Evolutionary conservation across 345 rosid genomes (phyloP).

Genomic region (Brassica juncea): DNA sequence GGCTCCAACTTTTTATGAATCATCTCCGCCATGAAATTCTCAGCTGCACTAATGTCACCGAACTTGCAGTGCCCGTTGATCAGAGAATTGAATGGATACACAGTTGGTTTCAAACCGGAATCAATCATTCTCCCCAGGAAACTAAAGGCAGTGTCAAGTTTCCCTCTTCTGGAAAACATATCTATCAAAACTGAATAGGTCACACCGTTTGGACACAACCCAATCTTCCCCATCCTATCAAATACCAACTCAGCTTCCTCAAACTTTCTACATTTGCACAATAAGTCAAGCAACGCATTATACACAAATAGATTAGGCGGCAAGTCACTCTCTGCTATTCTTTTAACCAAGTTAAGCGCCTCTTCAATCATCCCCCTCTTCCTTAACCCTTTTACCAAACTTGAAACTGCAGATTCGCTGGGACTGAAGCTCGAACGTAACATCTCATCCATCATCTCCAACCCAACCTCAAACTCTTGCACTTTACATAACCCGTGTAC

Average conservation of each 20-base stretch:
- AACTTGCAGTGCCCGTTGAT: constrained; percentile 76
- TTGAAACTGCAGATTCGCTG: constrained; percentile 43
- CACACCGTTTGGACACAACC: constrained; percentile 57
- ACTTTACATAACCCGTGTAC: constrained; percentile 71
- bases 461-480: constrained; percentile 57
- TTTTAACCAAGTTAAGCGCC: constrained; percentile 61
- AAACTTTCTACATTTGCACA: constrained; percentile 62
- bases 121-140: constrained; percentile 58
- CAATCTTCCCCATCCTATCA: constrained; percentile 51
- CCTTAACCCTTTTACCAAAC: constrained; percentile 71
- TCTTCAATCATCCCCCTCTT: constrained; percentile 56
- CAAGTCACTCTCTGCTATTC: constrained; percentile 48
- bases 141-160: constrained; percentile 56
- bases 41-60: constrained; percentile 60
- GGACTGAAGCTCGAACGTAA: constrained; percentile 47
- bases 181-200: constrained; percentile 75
- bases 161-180: constrained; percentile 77
- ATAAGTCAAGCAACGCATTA: constrained; percentile 71
- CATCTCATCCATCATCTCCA: constrained; percentile 68
- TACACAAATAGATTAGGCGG: constrained; percentile 69
- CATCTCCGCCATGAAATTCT: constrained; percentile 60
- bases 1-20: constrained; percentile 57
- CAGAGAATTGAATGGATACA: constrained; percentile 81
- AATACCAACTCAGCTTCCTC: constrained; percentile 70
- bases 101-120: constrained; percentile 50